Conservation (phyloP, 2,329 filamentous ascomycete genomes). For the Scorias spongiosa region DNA sequence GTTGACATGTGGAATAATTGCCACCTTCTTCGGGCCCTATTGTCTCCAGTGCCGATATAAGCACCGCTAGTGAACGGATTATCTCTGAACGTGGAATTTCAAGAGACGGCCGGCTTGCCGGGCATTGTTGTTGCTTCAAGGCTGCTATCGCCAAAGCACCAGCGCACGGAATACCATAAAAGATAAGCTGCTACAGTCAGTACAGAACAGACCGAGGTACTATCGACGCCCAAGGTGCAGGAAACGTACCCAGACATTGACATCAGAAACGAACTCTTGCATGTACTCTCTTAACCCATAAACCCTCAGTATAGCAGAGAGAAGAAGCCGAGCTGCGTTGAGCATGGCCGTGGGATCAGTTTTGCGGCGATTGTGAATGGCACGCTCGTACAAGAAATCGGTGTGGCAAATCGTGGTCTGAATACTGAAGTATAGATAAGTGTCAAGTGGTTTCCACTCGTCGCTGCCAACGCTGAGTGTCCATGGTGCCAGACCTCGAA, state of each 20-base stretch:
- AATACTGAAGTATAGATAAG: conserved; percentile 24
- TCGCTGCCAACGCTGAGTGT: neutral
- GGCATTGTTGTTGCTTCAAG: conserved; percentile 26
- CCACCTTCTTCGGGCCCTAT: conserved; percentile 25
- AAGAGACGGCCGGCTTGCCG: conserved; percentile 16
- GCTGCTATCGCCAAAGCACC: conserved; percentile 29
- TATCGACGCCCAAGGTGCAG: too few species aligned
- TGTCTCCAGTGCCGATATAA: conserved; percentile 26
- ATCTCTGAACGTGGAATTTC: conserved; percentile 27
- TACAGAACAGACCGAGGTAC: too few species aligned
- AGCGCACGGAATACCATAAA: conserved; percentile 27
- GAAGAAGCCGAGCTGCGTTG: conserved; percentile 22
- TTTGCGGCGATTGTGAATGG: conserved; percentile 33
- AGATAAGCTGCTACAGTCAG: conserved; percentile 9
- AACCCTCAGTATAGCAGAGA: conserved; percentile 23
- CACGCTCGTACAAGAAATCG: conserved; percentile 42
- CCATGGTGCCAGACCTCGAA: neutral
- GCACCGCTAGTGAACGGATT: conserved; percentile 31
- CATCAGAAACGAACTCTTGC: conserved; percentile 12
- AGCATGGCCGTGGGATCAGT: conserved; percentile 21
- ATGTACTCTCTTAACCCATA: conserved; percentile 25
- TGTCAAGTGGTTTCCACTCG: neutral
- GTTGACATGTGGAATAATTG: conserved; percentile 23
- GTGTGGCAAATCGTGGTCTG: conserved; percentile 34
- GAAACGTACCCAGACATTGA: neutral